These are phyloP conservation scores for Pseudogymnoascus sp. DNA, from an alignment of 2,329 filamentous ascomycete genomes.

Conservation along the genomic window DNA sequence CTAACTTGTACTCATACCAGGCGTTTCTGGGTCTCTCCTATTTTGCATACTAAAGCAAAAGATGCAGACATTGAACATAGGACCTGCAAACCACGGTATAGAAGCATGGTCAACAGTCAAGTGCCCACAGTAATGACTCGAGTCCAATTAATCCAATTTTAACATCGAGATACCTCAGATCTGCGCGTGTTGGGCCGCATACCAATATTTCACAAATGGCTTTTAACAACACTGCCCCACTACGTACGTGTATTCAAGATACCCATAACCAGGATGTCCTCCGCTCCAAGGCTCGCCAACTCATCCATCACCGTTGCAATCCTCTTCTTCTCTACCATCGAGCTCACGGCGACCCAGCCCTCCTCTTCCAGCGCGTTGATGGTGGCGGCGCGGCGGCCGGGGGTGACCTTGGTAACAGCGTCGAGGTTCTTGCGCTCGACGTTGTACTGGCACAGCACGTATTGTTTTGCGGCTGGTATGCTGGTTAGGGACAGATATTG, in stretches of 20 bases:
- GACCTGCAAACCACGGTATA: no score
- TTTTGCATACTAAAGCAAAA: no score
- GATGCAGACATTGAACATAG: no score
- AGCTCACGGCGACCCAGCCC: slow-evolving; percentile 87
- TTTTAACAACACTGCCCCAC: no score
- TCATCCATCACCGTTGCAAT: slow-evolving; percentile 29
- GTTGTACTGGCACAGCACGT: slow-evolving; percentile 95
- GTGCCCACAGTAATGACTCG: no score
- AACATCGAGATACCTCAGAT: no score
- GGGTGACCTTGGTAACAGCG: slow-evolving; percentile 68
- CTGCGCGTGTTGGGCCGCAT: no score
- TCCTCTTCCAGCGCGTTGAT: slow-evolving; percentile 81
- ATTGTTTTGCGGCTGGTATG: slow-evolving; percentile 66
- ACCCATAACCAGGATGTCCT: slow-evolving; percentile 27
- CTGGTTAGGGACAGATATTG: slow-evolving; percentile 12
- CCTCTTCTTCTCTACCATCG: slow-evolving; percentile 68
- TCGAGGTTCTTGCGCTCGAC: slow-evolving; percentile 62
- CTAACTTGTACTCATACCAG: no score
- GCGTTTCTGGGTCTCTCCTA: no score
- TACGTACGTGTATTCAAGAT: slow-evolving; percentile 27
- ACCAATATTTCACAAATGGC: no score
- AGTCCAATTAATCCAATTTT: no score
- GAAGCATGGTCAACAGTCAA: no score
- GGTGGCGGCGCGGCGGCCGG: slow-evolving; percentile 87
- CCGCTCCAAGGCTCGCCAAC: slow-evolving; percentile 25